Conservation (phyloP, 2,329 filamentous ascomycete genomes). For the Pyricularia sp. region DNA sequence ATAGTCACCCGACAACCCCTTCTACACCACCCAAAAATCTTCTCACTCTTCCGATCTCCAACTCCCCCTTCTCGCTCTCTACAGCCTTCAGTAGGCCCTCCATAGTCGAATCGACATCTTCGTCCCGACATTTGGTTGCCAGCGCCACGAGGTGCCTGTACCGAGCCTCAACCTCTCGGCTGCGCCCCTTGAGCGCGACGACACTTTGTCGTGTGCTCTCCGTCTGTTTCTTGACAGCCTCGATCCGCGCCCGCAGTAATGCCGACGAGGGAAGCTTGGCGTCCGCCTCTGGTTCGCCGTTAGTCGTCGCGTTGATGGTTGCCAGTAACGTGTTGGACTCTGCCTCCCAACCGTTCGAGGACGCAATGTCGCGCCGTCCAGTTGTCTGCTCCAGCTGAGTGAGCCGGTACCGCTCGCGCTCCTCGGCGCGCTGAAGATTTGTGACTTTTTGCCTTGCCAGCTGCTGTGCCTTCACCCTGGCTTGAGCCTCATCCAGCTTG, state of each 20-base stretch:
- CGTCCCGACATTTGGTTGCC: conserved; percentile 72
- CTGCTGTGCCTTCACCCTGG: conserved; percentile 54
- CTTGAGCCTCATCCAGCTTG: conserved; percentile 60
- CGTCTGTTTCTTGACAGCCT: conserved; percentile 63
- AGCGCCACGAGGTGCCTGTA: conserved; percentile 82
- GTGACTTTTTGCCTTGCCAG: conserved; percentile 61
- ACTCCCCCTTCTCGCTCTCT: conserved; percentile 71
- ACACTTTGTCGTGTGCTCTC: conserved; percentile 58
- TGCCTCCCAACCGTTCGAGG: conserved; percentile 42
- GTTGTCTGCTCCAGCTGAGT: conserved; percentile 34
- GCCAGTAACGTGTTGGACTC: conserved; percentile 39
- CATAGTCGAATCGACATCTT: conserved; percentile 70
- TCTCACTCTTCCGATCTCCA: conserved; percentile 67
- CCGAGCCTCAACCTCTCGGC: conserved; percentile 75
- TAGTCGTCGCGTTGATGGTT: conserved; percentile 28
- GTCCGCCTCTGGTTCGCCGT: conserved; percentile 9
- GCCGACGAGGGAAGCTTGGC: conserved; percentile 44
- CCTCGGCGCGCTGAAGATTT: conserved; percentile 67
- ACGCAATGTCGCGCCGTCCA: conserved; percentile 34
- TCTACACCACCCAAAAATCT: conserved; percentile 76
- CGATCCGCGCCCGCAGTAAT: conserved; percentile 57
- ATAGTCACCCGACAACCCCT: conserved; percentile 28
- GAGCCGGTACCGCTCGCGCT: conserved; percentile 55
- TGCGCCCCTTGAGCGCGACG: conserved; percentile 63
- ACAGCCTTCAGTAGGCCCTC: conserved; percentile 77